Conservation (phyloP, 1,284 basidiomycete species). For the Schizophyllum amplum region DNA sequence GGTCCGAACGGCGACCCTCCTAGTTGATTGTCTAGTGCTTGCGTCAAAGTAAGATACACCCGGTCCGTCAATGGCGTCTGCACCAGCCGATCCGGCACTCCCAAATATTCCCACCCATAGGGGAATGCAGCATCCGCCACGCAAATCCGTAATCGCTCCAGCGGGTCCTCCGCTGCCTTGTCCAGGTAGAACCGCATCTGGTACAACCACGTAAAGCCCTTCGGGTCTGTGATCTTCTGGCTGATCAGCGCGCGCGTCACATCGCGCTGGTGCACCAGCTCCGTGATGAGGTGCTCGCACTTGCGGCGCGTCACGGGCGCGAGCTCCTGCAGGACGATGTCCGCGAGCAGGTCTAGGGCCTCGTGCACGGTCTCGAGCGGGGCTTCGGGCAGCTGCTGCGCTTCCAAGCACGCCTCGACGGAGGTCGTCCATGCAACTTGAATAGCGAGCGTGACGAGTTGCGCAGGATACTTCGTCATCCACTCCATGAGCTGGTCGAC, state of each 20-base stretch:
- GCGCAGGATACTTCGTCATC: slow-evolving; percentile 92
- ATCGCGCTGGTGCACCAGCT: slow-evolving; percentile 96
- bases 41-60: slow-evolving; percentile 94
- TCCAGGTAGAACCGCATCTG: slow-evolving; percentile 99
- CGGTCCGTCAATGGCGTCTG: slow-evolving; percentile 98
- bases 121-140: slow-evolving; percentile 92
- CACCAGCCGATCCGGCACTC: slow-evolving; percentile 93
- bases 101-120: slow-evolving; percentile 98
- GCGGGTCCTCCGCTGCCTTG: slow-evolving; percentile 57
- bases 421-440: slow-evolving; percentile 92
- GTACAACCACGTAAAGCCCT: slow-evolving; percentile 89
- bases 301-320: slow-evolving; percentile 87
- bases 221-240: slow-evolving; percentile 37
- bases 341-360: slow-evolving; percentile 90
- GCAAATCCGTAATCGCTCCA: slow-evolving; percentile 74
- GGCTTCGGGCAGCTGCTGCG: slow-evolving; percentile 45
- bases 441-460: slow-evolving; percentile 89
- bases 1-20: slow-evolving; percentile 98
- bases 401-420: slow-evolving; percentile 70
- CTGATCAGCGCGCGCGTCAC: slow-evolving; percentile 76
- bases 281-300: slow-evolving; percentile 98
- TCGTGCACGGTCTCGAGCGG: slow-evolving; percentile 74
- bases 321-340: slow-evolving; percentile 90
- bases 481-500: slow-evolving; percentile 75
- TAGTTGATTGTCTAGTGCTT: slow-evolving; percentile 90